Evolutionary conservation across 768 basidiomycete genomes (phyloP), one percentile per base, ranked within the genome.

Genomic region (Fibroporia radiculosa): DNA sequence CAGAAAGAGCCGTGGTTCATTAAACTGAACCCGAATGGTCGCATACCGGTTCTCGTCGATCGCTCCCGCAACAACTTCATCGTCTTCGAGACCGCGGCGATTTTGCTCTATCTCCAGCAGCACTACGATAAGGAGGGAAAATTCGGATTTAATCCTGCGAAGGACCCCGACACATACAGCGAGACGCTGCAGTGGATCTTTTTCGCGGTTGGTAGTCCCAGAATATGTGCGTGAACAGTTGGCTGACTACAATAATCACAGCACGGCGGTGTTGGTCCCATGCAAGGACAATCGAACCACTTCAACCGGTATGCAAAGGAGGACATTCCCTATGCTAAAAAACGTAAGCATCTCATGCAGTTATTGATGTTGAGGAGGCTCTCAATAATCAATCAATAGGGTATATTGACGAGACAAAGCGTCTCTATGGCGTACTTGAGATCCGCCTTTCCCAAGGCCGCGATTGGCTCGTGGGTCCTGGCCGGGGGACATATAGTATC

Each of bases 1-100:
- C 89, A 92, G 66, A 93, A 92, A 66, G 78, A 85, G 57, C 73
- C 73, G 0, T 89, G 83, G 83, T 92, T 82, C 65, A 71, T 91
- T 49, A 70, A 77, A 32, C 56, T 82, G 52, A 86, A 85, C 59
- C 84, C 82, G 6, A 86, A 83, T 49, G 81, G 82, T 27, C 67
- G 84, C 38, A 87, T 89, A 43, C 84, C 86, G 4, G 71, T 73
- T 22, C 63, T 89, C 27, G 66, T 78, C 27, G 83, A 89, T 58
- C 73, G 70, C 44, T 64, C 69, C 19, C 74, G 78, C 49, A 68
- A 77, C 51, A 65, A 80, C 53, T 88, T 88, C 56, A 52, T 53
- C 5, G 75, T 88, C 29, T 89, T 89, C 52, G 88, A 91, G 58
- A 80, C 77, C 4, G 78, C 82, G 1, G 88, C 90, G 10, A 91